Percentiles rank a stretch among this genome's conserved stretches.
These are phyloP conservation scores for Ocimum tenuiflorum DNA, from an alignment of 257 asterid genomes.

Conservation along the genomic window DNA sequence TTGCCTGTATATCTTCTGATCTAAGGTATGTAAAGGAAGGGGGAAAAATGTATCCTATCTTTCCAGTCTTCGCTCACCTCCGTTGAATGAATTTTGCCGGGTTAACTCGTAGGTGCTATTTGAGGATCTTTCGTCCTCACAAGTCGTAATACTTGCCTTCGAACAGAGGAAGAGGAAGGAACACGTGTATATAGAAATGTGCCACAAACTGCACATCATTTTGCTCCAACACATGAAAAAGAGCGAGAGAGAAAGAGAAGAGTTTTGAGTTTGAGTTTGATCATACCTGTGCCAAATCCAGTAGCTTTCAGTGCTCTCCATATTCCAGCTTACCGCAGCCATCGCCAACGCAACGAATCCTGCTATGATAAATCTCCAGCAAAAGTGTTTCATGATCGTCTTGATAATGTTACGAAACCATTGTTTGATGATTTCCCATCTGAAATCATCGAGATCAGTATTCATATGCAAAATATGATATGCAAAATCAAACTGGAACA, in stretches of 20 bases:
- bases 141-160: slow-evolving; percentile 40
- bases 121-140: slow-evolving; percentile 39
- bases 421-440: slow-evolving; percentile 55
- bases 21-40: slow-evolving; percentile 1
- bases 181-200: slow-evolving; percentile 63
- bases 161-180: slow-evolving; percentile 93
- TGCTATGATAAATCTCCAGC: slow-evolving; percentile 64
- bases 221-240: slow-evolving; percentile 21
- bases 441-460: slow-evolving; percentile 22
- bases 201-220: slow-evolving; percentile 73
- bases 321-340: slow-evolving; percentile 83
- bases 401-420: slow-evolving; percentile 44
- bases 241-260: not conserved
- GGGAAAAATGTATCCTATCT: slow-evolving; percentile 24
- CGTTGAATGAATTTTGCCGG: slow-evolving; percentile 51
- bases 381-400: slow-evolving; percentile 55
- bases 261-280: not conserved
- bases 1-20: not conserved
- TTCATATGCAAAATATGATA: not conserved
- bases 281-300: slow-evolving; percentile 98
- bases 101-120: slow-evolving; percentile 54
- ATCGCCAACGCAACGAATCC: slow-evolving; percentile 61
- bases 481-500: not conserved
- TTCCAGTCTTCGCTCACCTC: slow-evolving; percentile 33
- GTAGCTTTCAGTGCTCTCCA: slow-evolving; percentile 69